Base-by-base conservation (phyloP, 768 basidiomycete genomes). In the Tricholomella constricta region DNA sequence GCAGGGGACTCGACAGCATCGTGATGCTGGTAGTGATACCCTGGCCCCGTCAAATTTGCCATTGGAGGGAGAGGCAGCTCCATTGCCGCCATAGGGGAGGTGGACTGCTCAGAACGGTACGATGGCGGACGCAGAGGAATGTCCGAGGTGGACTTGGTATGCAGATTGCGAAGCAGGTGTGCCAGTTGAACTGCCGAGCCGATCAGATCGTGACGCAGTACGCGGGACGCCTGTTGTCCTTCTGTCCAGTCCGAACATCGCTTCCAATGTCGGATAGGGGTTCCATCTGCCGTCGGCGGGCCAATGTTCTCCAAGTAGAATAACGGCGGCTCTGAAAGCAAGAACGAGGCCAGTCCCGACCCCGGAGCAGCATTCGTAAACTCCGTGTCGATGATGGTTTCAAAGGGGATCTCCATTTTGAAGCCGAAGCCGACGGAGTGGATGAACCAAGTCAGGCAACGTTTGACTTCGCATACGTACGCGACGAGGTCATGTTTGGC, bases 321-420 rank as follows among this genome's bases (percentile, higher is more conserved):
- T 6, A 72, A 58, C 0, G 91, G 91, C 1, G 88, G 80, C 42
- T 73, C 77, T 20, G 85, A 81, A 29, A 92, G 78, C n/a, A 75
- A 61, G 64, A 92, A 84, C 1, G 83, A 76, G 6, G 83, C 86
- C 6, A 80, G 72, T 27, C 79, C 88, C 7, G 78, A 74, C 26
- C 81, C 83, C 11, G 83, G 79, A 15, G 79, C 70, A 26, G 76
- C 68, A 50, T 81, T 76, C 22, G 75, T 70, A 66, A 88, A 85
- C 46, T 81, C 77, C 4, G 83, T 78, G 26, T 83, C 74, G 17
- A 76, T 58, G 55, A 92, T 84, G 54, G 69, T 77, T 51, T 82
- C 75, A 69, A 88, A 90, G 4, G 88, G 82, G 15, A 92, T 77
- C 55, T 89, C 88, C 87, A 93, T 93, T 69, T 92, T 92, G 78